phyloP scores from a whole-genome alignment of 1,284 basidiomycete species.

The Ustilago bromivora region DNA sequence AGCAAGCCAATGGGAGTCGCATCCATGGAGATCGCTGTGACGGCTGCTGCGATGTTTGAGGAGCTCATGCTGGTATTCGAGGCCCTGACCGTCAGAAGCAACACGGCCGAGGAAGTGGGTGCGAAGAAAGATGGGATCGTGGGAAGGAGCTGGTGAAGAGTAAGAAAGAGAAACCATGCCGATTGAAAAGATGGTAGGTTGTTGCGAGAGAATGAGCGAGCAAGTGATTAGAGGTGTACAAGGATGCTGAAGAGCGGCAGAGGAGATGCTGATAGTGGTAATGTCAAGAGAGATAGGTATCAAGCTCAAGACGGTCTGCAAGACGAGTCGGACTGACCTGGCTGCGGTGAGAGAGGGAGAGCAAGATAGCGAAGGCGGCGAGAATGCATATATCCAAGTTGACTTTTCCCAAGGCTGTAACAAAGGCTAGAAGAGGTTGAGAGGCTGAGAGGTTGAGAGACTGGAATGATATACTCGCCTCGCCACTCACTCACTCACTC shows the following conservation, averaged over 20 bases:
- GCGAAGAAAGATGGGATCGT: constrained; percentile 48
- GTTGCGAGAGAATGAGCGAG: not conserved
- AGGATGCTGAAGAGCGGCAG: not conserved
- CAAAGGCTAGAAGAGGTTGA: not conserved
- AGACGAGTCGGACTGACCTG: constrained; percentile 2
- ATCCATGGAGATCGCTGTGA: constrained; percentile 40
- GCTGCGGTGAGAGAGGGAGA: constrained; percentile 2
- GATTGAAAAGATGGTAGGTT: not conserved
- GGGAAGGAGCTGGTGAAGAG: constrained; percentile 24
- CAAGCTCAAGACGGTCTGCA: constrained; percentile 7
- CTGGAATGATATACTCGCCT: no score
- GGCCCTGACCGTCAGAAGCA: constrained; percentile 43
- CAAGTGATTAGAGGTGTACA: not conserved
- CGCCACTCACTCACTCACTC: not conserved
- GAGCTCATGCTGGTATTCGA: constrained; percentile 40
- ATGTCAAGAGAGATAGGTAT: not conserved
- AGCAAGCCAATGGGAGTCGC: constrained; percentile 42
- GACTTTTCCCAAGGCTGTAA: not conserved
- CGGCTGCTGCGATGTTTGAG: constrained; percentile 43
- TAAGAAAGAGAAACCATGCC: constrained; percentile 39
- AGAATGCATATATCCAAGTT: constrained; percentile 31
- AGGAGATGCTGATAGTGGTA: not conserved
- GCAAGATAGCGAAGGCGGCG: not conserved
- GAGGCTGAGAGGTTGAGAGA: not conserved
- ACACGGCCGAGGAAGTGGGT: constrained; percentile 51